Conservation (phyloP, 1,139 yeast genomes). For the Diutina mesorugosa region DNA sequence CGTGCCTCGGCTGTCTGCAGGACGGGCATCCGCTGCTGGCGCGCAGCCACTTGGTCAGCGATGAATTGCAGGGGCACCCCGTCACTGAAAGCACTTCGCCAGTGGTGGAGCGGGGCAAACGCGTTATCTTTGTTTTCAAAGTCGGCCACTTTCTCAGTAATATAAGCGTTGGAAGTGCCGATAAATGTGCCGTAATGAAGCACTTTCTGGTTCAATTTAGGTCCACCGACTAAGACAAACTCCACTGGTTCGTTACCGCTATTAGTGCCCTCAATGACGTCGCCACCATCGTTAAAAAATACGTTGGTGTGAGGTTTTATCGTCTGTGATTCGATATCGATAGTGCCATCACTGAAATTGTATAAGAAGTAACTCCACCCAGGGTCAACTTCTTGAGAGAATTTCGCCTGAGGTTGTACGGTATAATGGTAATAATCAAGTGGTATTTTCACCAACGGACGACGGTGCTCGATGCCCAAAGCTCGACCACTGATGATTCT, state of each 20-base stretch:
- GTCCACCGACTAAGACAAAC: background rate
- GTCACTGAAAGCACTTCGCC: background rate
- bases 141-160: background rate
- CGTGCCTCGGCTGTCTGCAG: background rate
- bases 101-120: background rate
- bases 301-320: background rate
- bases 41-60: background rate
- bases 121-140: background rate
- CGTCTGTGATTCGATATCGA: background rate
- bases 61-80: background rate
- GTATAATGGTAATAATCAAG: constrained; percentile 61
- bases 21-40: background rate
- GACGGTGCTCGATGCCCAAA: constrained; percentile 61
- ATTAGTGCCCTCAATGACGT: background rate
- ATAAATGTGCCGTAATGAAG: background rate
- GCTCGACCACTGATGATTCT: constrained; percentile 70
- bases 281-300: background rate
- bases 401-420: constrained; percentile 56
- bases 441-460: constrained; percentile 78
- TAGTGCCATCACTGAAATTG: constrained; percentile 3
- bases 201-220: background rate
- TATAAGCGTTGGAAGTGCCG: background rate
- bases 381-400: constrained; percentile 48
- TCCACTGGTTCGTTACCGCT: background rate
- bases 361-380: constrained; percentile 68